Evolutionary conservation across 1,284 basidiomycete species (phyloP).

Genomic region (Anthracocystis panici-leucophaei): DNA sequence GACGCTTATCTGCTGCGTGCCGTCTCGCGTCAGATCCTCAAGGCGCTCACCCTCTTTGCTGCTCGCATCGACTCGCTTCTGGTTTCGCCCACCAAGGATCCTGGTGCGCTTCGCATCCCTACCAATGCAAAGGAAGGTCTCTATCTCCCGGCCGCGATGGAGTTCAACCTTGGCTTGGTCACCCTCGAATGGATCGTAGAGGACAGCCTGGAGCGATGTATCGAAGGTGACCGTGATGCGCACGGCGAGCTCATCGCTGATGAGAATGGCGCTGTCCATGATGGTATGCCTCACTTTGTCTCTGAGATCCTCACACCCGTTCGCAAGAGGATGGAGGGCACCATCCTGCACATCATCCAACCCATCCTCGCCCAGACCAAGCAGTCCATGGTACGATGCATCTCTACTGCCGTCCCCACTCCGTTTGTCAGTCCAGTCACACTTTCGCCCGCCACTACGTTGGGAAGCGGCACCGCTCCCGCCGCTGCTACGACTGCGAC

Average conservation of each 20-base stretch:
- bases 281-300: slow-evolving; percentile 65
- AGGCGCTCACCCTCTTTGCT: slow-evolving; percentile 67
- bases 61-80: slow-evolving; percentile 66
- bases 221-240: slow-evolving; percentile 60
- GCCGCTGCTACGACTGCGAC: neutral
- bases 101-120: slow-evolving; percentile 55
- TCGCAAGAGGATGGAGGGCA: slow-evolving; percentile 67
- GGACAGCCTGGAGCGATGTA: slow-evolving; percentile 66
- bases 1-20: slow-evolving; percentile 67
- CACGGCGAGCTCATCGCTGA: slow-evolving; percentile 54
- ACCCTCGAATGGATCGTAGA: slow-evolving; percentile 67
- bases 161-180: slow-evolving; percentile 67
- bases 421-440: slow-evolving; percentile 54
- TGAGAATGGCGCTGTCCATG: slow-evolving; percentile 50
- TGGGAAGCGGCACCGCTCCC: slow-evolving; percentile 10
- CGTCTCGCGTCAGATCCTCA: slow-evolving; percentile 65
- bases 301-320: slow-evolving; percentile 67
- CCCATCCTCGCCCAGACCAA: slow-evolving; percentile 62
- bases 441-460: slow-evolving; percentile 46
- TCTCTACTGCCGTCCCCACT: slow-evolving; percentile 51
- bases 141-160: slow-evolving; percentile 60
- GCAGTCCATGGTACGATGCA: slow-evolving; percentile 51
- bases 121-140: slow-evolving; percentile 55
- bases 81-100: slow-evolving; percentile 57
- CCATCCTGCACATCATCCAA: slow-evolving; percentile 67